Conservation (phyloP, 345 rosid genomes). For the Salix dunnii region DNA sequence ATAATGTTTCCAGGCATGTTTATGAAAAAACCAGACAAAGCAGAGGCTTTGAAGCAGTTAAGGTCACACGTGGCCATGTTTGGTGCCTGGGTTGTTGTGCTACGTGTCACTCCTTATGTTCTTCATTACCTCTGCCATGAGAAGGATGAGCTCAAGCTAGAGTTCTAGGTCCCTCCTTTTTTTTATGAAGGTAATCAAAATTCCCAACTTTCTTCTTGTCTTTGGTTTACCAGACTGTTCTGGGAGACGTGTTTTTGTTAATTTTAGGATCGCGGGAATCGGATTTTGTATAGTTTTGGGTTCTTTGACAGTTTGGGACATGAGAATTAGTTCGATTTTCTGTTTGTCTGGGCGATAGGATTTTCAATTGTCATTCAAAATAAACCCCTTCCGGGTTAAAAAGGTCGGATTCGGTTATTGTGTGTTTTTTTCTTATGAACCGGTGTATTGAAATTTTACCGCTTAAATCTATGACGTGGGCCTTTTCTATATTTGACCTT, state of each 20-base stretch:
- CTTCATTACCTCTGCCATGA: constrained; percentile 61
- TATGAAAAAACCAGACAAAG: constrained; percentile 76
- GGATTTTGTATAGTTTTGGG: not conserved
- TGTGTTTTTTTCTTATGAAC: not conserved
- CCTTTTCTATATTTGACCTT: not conserved
- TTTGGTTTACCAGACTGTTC: not conserved
- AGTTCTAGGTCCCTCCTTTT: constrained; percentile 33
- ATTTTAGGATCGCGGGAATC: not conserved
- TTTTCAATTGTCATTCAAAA: not conserved
- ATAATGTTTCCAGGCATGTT: constrained; percentile 86
- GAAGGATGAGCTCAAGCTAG: constrained; percentile 77
- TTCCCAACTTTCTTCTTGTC: not conserved
- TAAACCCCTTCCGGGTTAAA: not conserved
- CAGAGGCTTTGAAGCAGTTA: constrained; percentile 75
- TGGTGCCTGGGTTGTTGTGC: constrained; percentile 52
- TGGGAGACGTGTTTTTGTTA: not conserved
- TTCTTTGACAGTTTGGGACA: not conserved
- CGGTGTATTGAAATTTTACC: not conserved
- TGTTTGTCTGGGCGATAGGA: not conserved
- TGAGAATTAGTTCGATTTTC: not conserved
- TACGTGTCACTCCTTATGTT: constrained; percentile 67
- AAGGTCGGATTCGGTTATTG: not conserved
- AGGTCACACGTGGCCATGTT: constrained; percentile 54
- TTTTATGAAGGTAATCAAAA: not conserved
- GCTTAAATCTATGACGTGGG: not conserved